Conservation (phyloP, 2,329 filamentous ascomycete species). For the Cytospora chrysosperma region DNA sequence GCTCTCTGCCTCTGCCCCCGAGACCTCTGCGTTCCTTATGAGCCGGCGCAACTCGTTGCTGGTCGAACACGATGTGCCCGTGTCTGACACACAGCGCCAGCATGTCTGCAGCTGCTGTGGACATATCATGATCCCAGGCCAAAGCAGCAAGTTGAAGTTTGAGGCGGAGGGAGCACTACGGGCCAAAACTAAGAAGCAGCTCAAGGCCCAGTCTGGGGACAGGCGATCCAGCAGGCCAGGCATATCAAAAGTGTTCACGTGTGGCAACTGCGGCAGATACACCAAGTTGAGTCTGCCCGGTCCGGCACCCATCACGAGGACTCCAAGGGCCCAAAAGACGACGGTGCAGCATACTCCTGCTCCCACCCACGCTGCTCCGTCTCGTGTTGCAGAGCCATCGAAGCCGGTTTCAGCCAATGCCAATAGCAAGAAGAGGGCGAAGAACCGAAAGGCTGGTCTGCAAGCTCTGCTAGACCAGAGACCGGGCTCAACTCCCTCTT, state of each 20-base stretch:
- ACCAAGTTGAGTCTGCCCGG: constrained; percentile 43
- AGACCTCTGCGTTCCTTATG: constrained; percentile 61
- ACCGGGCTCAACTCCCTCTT: constrained; percentile 38
- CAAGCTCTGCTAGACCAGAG: constrained; percentile 61
- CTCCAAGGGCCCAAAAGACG: constrained; percentile 29
- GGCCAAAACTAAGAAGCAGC: constrained; percentile 36
- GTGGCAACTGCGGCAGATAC: constrained; percentile 44
- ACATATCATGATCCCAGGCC: constrained; percentile 56
- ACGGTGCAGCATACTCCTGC: not conserved
- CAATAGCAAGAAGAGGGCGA: constrained; percentile 64
- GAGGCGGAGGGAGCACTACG: constrained; percentile 46
- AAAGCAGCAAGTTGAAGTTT: constrained; percentile 42
- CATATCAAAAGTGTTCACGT: constrained; percentile 43
- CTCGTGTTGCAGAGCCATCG: not conserved
- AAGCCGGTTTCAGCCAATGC: constrained; percentile 45
- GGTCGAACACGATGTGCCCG: constrained; percentile 44
- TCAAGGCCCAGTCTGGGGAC: not conserved
- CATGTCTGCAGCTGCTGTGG: constrained; percentile 61
- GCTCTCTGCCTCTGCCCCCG: constrained; percentile 50
- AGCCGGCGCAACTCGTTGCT: constrained; percentile 50
- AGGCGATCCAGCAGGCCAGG: constrained; percentile 22
- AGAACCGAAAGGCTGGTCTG: constrained; percentile 63
- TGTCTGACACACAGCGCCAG: constrained; percentile 50
- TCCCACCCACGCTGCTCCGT: too few relatives aligned
- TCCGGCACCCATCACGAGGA: constrained; percentile 32